Base-by-base conservation (phyloP, 2,329 filamentous ascomycete genomes). In the Penicillium oxalicum region DNA sequence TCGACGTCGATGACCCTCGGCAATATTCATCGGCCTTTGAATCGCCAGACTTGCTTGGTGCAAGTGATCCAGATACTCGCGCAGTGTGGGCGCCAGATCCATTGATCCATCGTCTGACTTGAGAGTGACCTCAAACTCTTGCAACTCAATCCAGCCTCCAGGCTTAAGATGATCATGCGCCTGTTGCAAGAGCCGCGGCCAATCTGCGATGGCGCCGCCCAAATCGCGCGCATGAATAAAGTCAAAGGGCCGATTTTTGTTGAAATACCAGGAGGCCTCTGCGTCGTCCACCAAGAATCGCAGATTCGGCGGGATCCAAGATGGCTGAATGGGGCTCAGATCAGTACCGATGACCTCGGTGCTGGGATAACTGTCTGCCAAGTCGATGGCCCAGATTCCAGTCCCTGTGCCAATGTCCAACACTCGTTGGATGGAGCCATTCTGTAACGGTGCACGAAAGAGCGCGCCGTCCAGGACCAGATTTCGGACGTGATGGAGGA, bases 91-190 rank as follows among this genome's bases (percentile, higher is more conserved):
- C 4, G 64, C 64, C 27, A 61, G 55, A 27, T 51, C 49, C 4
- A 60, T 40, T 1, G 62, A 59, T 8, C 61, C 58, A 45, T 69
- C 65, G 13, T 69, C 65, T 18, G 63, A 60, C 25, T 55, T 62
- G 28, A 65, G 55, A 13, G 52, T 61, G 5, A 62, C 56, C 9
- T 61, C 60, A 52, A 58, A 63, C 34, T 64, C 61, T 39, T 77
- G 74, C 35, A 77, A 61, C 52, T 79, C 77, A 26, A 79, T 59
- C 61, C 71, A 79, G 12, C 77, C 77, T 4, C 75, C 76, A 0
- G 75, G 75, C 45, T 70, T 70, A 7, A 79, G 69, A 61, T 61
- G 49, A 9, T 50, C 35, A 32, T 59, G 52, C 6, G 61, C 57
- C 48, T 64, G 63, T 1, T 34, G 47, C 38, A 60, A 49, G 12